phyloP scores from a whole-genome alignment of 441 rosid species.

The Populus hybrid region DNA sequence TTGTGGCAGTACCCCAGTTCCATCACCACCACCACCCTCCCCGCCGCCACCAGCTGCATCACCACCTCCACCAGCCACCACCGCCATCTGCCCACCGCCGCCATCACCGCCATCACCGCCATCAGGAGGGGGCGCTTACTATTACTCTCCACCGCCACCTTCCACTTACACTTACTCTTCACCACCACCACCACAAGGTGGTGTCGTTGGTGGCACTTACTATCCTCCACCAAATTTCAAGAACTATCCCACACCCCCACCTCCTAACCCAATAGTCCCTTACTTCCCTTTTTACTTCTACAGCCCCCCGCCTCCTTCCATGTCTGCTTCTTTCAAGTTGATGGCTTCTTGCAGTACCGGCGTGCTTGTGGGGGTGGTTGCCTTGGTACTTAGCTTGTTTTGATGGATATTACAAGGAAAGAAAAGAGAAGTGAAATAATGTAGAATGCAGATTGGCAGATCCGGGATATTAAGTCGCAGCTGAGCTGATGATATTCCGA shows the following conservation, averaged over 20 bases:
- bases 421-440: conserved; percentile 30
- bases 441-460: conserved; percentile 44
- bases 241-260: conserved; percentile 66
- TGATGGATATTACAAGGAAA: conserved; percentile 15
- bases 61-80: conserved; percentile 36
- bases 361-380: not conserved
- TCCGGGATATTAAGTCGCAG: conserved; percentile 27
- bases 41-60: conserved; percentile 38
- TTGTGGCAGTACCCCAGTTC: conserved; percentile 43
- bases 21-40: conserved; percentile 47
- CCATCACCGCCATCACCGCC: conserved; percentile 49
- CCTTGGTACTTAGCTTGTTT: conserved; percentile 26
- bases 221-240: conserved; percentile 63
- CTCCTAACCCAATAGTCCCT: conserved; percentile 88
- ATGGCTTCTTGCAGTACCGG: conserved; percentile 8
- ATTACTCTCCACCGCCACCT: conserved; percentile 69
- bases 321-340: conserved; percentile 30
- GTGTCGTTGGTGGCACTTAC: conserved; percentile 33
- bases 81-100: conserved; percentile 63
- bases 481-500: not conserved
- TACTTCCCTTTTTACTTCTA: conserved; percentile 83
- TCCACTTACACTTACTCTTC: conserved; percentile 47
- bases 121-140: conserved; percentile 36
- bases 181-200: conserved; percentile 59
- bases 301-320: conserved; percentile 59